Percentiles rank a stretch among this genome's conserved stretches.
Conservation (phyloP, 768 basidiomycete genomes). For the Pisolithus orientalis region DNA sequence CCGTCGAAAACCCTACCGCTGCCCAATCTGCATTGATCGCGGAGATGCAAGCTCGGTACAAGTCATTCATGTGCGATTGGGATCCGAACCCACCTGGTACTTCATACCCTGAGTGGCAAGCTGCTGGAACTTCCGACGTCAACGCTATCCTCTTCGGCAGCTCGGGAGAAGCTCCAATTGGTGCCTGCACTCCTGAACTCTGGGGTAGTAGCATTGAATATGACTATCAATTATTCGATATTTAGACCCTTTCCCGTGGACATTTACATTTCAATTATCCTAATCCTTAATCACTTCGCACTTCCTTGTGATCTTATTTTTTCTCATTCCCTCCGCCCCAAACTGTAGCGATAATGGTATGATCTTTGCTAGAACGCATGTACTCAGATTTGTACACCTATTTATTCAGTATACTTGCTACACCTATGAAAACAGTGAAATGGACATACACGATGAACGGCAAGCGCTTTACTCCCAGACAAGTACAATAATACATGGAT, state of each 20-base stretch:
- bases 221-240: slow-evolving; percentile 63
- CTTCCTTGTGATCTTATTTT: not conserved
- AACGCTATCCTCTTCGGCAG: slow-evolving; percentile 60
- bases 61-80: slow-evolving; percentile 55
- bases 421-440: no score
- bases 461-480: no score
- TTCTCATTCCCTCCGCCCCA: not conserved
- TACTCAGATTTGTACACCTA: no score
- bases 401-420: no score
- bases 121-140: slow-evolving; percentile 45
- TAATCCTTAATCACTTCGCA: not conserved
- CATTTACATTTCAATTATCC: not conserved
- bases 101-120: slow-evolving; percentile 42
- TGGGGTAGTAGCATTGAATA: slow-evolving; percentile 62
- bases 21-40: slow-evolving; percentile 52
- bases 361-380: no score
- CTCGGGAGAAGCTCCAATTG: slow-evolving; percentile 41
- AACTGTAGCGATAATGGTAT: slow-evolving; percentile 1
- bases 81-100: slow-evolving; percentile 53
- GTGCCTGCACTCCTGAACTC: slow-evolving; percentile 58
- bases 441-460: no score
- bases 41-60: slow-evolving; percentile 69
- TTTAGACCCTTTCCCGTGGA: slow-evolving; percentile 18
- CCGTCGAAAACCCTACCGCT: slow-evolving; percentile 45
- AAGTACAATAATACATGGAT: no score